These are phyloP conservation scores for Ustilago trichophora DNA, from an alignment of 1,284 basidiomycete genomes.

Conservation along the genomic window DNA sequence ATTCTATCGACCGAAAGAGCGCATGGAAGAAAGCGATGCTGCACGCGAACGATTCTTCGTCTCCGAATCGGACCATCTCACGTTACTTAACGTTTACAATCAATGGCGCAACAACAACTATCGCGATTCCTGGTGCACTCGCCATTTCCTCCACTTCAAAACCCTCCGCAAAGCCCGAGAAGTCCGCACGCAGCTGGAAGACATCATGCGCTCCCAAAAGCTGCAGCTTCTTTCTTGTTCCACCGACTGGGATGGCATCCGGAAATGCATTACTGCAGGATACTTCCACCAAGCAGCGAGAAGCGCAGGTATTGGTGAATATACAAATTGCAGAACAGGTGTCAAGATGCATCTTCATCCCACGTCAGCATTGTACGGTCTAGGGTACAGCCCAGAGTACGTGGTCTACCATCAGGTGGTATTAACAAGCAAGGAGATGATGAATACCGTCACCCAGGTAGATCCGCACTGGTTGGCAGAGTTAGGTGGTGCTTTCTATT, in stretches of 20 bases:
- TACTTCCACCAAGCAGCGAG: constrained; percentile 99
- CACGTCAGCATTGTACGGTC: constrained; percentile 92
- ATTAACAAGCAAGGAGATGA: constrained; percentile 51
- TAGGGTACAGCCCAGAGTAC: constrained; percentile 95
- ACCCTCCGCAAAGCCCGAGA: constrained; percentile 92
- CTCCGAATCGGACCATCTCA: constrained; percentile 95
- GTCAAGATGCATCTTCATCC: constrained; percentile 86
- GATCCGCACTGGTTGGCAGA: constrained; percentile 67
- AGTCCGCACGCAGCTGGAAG: constrained; percentile 93
- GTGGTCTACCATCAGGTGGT: constrained; percentile 89
- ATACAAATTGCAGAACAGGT: constrained; percentile 96
- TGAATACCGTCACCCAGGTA: constrained; percentile 65
- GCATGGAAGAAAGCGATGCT: constrained; percentile 94
- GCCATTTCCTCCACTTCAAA: constrained; percentile 96
- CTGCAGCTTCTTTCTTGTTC: constrained; percentile 88
- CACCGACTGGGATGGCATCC: constrained; percentile 94
- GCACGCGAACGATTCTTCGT: constrained; percentile 98
- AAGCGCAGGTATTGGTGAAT: constrained; percentile 98
- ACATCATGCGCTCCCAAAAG: constrained; percentile 98
- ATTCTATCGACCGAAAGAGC: constrained; percentile 93
- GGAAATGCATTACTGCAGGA: constrained; percentile 96
- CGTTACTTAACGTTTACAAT: constrained; percentile 92
- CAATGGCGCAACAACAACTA: constrained; percentile 94
- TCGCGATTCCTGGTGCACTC: constrained; percentile 91
- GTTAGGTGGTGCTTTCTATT: constrained; percentile 85